Conservation (phyloP, 2,329 filamentous ascomycete genomes). For the Fusarium subglutinans region DNA sequence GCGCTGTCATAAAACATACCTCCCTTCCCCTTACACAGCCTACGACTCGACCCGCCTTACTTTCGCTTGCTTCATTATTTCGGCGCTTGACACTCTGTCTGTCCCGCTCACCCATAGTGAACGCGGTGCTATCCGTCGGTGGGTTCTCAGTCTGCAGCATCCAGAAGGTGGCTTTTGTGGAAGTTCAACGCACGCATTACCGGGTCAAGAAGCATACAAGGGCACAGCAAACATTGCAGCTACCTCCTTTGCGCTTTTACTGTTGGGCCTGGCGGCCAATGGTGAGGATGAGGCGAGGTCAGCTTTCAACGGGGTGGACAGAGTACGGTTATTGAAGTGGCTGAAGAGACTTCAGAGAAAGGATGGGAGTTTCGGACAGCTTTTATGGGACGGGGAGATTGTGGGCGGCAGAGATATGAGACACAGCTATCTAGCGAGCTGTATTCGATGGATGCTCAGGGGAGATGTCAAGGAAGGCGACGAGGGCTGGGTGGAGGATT, state of each 20-base stretch:
- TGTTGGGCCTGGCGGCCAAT: constrained; percentile 66
- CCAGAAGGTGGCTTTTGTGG: constrained; percentile 88
- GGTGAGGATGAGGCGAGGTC: constrained; percentile 50
- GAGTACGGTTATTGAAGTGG: constrained; percentile 76
- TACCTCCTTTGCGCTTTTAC: constrained; percentile 86
- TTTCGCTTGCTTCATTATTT: constrained; percentile 88
- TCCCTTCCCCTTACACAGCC: constrained; percentile 84
- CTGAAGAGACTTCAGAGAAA: constrained; percentile 77
- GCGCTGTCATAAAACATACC: constrained; percentile 81
- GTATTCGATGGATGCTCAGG: constrained; percentile 82
- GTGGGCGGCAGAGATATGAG: constrained; percentile 85
- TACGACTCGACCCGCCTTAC: constrained; percentile 93
- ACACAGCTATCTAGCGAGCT: constrained; percentile 86
- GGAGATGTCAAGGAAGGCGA: constrained; percentile 64
- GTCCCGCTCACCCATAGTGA: constrained; percentile 61
- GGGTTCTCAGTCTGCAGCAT: constrained; percentile 89
- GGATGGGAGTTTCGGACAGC: constrained; percentile 93
- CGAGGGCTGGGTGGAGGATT: constrained; percentile 70
- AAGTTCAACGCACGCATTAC: constrained; percentile 71
- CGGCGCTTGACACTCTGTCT: constrained; percentile 83
- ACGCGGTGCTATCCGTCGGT: constrained; percentile 64
- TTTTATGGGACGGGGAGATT: constrained; percentile 67
- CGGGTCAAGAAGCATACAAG: constrained; percentile 55
- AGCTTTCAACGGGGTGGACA: constrained; percentile 71
- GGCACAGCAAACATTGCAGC: constrained; percentile 78